phyloP scores from a whole-genome alignment of 306 rosid species.

The Senna siamea region DNA sequence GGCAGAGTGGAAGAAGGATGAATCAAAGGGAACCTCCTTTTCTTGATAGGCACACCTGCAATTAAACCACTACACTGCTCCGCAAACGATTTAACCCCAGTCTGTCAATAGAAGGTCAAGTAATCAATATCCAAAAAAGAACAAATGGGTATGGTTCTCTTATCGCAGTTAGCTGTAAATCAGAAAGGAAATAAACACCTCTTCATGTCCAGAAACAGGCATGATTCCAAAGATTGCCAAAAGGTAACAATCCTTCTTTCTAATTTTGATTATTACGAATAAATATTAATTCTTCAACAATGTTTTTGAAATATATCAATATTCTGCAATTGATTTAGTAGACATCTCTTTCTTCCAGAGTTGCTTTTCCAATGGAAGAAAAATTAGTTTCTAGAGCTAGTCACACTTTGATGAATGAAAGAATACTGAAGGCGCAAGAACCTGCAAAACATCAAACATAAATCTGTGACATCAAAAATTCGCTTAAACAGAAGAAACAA shows the following conservation, averaged over 20 bases:
- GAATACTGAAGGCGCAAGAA: neutral
- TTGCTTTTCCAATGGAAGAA: slow-evolving; percentile 37
- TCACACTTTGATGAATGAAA: slow-evolving; percentile 11
- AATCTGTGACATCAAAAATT: slow-evolving; percentile 15
- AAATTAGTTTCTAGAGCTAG: slow-evolving; percentile 17
- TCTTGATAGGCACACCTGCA: slow-evolving; percentile 97
- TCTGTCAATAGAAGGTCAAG: slow-evolving; percentile 86
- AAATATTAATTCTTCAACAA: slow-evolving; percentile 44
- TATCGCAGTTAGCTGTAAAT: slow-evolving; percentile 64
- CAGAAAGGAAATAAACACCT: slow-evolving; percentile 77
- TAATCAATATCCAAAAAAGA: slow-evolving; percentile 62
- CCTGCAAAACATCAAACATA: slow-evolving; percentile 47
- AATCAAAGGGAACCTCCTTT: slow-evolving; percentile 73
- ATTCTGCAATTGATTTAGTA: slow-evolving; percentile 27
- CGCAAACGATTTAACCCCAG: slow-evolving; percentile 67
- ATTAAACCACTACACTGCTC: slow-evolving; percentile 72
- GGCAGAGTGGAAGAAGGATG: slow-evolving; percentile 63
- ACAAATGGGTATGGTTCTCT: slow-evolving; percentile 49
- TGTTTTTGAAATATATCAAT: slow-evolving; percentile 23
- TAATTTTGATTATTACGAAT: slow-evolving; percentile 32
- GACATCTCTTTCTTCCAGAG: slow-evolving; percentile 29
- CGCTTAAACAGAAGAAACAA: neutral
- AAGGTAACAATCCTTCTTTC: slow-evolving; percentile 40
- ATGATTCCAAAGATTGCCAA: slow-evolving; percentile 61
- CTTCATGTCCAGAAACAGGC: slow-evolving; percentile 86